Evolutionary conservation across 2,329 filamentous ascomycete genomes (phyloP).

Genomic region (Fusarium oxysporum): DNA sequence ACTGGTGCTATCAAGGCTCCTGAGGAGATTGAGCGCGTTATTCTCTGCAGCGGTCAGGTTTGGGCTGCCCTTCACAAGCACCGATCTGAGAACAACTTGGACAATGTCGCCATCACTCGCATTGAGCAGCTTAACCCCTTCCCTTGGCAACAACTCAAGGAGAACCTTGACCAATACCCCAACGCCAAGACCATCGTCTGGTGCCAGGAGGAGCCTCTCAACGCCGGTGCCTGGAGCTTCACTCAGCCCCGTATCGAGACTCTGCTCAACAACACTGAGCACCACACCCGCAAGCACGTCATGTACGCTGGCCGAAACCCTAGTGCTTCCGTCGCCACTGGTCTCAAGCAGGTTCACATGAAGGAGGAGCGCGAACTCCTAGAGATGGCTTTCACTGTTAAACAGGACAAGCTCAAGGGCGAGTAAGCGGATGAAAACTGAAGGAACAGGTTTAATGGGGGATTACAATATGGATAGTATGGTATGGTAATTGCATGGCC

Average conservation of each 20-base stretch:
- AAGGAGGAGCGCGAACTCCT: conserved; percentile 94
- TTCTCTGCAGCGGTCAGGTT: conserved; percentile 95
- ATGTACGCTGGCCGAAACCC: conserved; percentile 97
- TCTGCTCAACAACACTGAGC: conserved; percentile 88
- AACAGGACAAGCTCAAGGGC: conserved; percentile 77
- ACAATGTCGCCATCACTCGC: conserved; percentile 92
- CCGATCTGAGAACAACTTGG: conserved; percentile 85
- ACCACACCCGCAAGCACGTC: conserved; percentile 94
- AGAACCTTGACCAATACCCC: conserved; percentile 96
- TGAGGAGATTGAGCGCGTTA: conserved; percentile 91
- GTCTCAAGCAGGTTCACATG: conserved; percentile 86
- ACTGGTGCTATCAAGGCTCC: conserved; percentile 78
- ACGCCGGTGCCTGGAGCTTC: conserved; percentile 96
- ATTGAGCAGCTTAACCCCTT: conserved; percentile 99
- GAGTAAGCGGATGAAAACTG: conserved; percentile 56
- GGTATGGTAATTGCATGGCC: conserved; percentile 30
- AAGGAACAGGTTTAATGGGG: conserved; percentile 10
- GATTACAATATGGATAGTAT: conserved; percentile 23
- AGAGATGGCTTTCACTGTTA: conserved; percentile 71
- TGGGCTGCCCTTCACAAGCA: conserved; percentile 92
- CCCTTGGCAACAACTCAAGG: conserved; percentile 96
- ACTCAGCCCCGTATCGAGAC: conserved; percentile 98
- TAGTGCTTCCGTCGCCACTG: conserved; percentile 92
- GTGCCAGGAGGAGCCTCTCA: conserved; percentile 97
- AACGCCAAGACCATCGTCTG: conserved; percentile 98